Base-by-base conservation (phyloP, 2,329 filamentous ascomycete genomes). In the Dothistroma pini region DNA sequence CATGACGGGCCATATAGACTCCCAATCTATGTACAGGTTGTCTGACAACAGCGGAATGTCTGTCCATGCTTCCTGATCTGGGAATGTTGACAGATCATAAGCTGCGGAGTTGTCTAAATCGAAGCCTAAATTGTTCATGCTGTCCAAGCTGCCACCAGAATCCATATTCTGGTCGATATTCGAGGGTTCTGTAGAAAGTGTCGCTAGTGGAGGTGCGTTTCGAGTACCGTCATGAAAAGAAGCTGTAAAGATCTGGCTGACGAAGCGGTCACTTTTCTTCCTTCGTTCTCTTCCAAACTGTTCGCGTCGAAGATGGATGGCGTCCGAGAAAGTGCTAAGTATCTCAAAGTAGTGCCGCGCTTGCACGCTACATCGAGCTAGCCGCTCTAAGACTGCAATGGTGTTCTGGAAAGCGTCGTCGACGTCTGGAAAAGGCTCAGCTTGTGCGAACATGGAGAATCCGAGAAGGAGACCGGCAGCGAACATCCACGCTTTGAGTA, bases 321-420 rank as follows among this genome's bases (percentile, higher is more conserved):
- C 66, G 19, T 68, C 66, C 11, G 59, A 65, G 12, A 71, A 63
- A 1, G 66, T 66, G n/a, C 49, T 66, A 2, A 86, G 73, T 21
- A 86, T 86, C 6, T 85, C 81, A 12, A 79, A 76, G 65, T 86
- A 86, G 56, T 85, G 83, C 2, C 77, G 79, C 2, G 84, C 84
- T 62, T 86, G 84, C 0, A 83, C 80, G 47, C 81, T 84, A 53
- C 81, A 77, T 0, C 71, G 70, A 0, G 80, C 77, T 0, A 86
- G 70, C 34, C 77, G 77, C 1, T 74, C 74, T 1, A 86, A 75
- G 0, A 86, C 79, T 19, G 80, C 75, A 4, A 79, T 76, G 1
- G 83, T 80, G 2, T 79, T 77, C 21, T 75, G 71, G 62, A 86
- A 86, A 0, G 83, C 80, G 7, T 70, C 68, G n/a, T 79, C 78